phyloP scores from a whole-genome alignment of 2,329 filamentous ascomycete genomes.

The Calonectria leucothoes region DNA sequence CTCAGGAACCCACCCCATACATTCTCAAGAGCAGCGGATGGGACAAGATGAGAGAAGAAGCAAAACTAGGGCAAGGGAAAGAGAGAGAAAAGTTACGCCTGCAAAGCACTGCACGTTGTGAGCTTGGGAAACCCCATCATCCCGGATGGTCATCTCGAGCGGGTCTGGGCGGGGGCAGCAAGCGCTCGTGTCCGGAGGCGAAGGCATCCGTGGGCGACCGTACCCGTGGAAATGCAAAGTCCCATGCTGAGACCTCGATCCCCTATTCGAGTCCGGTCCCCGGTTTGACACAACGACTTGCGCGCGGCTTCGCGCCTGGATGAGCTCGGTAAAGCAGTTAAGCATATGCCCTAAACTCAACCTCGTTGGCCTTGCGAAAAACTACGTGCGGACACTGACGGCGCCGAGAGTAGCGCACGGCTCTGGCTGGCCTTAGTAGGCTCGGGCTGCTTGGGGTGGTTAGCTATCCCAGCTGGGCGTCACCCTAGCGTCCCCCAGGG shows the following conservation, averaged over 20 bases:
- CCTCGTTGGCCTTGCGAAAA: constrained; percentile 16
- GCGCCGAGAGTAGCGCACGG: constrained; percentile 19
- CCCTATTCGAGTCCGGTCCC: not conserved
- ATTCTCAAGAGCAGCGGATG: not conserved
- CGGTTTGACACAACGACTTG: constrained; percentile 5
- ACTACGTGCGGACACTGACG: constrained; percentile 7
- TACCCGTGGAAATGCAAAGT: constrained; percentile 5
- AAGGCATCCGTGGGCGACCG: constrained; percentile 6
- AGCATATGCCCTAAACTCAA: not conserved
- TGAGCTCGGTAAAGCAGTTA: not conserved
- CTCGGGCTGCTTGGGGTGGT: constrained; percentile 13
- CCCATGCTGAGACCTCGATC: not conserved
- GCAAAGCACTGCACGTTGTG: not conserved
- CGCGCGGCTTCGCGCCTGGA: constrained; percentile 6
- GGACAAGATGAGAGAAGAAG: not conserved
- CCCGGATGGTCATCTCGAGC: constrained; percentile 13
- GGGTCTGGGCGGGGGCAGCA: constrained; percentile 7
- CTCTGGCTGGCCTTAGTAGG: constrained; percentile 21
- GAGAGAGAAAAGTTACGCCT: not conserved
- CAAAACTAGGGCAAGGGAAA: not conserved
- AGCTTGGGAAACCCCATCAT: constrained; percentile 4
- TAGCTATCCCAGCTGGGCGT: constrained; percentile 19
- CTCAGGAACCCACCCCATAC: constrained; percentile 22
- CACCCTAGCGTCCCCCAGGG: constrained; percentile 14
- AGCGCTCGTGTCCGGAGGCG: constrained; percentile 21